Base-by-base conservation (phyloP, 257 asterid genomes). In the Primulina huaijiensis region DNA sequence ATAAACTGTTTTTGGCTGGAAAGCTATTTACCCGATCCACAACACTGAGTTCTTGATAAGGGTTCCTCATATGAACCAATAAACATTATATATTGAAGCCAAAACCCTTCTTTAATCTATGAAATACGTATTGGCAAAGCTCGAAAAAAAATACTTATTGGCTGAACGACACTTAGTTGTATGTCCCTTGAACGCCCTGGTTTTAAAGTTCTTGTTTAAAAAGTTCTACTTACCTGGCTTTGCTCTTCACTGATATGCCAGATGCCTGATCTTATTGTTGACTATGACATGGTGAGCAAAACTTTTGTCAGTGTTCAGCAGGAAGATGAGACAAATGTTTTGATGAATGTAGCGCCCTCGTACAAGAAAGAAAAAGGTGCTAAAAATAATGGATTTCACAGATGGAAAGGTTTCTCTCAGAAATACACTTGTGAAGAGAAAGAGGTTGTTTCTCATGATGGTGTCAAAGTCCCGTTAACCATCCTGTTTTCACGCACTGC, bases 221-320 rank as follows among this genome's bases (percentile, higher is more conserved):
- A 52, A 20, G 31, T 33, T 60, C 5, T 8, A 35, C 34, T 65
- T 21, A 50, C 64, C 50, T 65, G 61, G 25, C 25, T 56, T 29
- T 55, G 33, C 19, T 40, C 43, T 23, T 46, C 68, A 65, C 75
- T 63, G 58, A 70, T 67, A 14, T 78, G 78, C 83, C 53, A 93
- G 97, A 89, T 88, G 83, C 99, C 97, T 29, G 99, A 93, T 82
- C 85, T 86, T 74, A 72, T 87, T n/a, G 81, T 89, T 31, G 97
- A 93, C 84, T 93, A 90, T 77, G 92, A 93, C 80, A 89, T 89
- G 95, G 80, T 88, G 7, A 83, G 72, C 59, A 87, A 78, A 76
- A 73, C 73, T 53, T 80, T 75, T 76, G 67, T 84, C 35, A 74
- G 87, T 29, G 88, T 89, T 65, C 89, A 85, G 25, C 99, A 93